Evolutionary conservation across 1,284 basidiomycete genomes (phyloP).

Genomic region (Irpex sp.): DNA sequence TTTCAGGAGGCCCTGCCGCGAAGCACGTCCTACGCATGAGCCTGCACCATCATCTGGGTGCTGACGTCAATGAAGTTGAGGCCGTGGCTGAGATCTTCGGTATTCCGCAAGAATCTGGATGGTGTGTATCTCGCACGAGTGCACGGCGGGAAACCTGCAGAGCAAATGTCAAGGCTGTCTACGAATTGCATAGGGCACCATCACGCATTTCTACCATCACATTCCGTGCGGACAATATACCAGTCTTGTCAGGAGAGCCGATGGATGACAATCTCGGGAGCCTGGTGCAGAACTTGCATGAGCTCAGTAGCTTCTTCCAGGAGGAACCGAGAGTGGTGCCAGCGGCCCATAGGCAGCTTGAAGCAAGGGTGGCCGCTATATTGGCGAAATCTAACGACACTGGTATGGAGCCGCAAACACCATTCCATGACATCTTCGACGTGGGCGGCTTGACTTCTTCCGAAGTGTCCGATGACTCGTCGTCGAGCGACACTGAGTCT

Average conservation of each 20-base stretch:
- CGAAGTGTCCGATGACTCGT: conserved; percentile 37
- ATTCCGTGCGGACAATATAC: conserved; percentile 53
- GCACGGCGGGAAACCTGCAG: conserved; percentile 63
- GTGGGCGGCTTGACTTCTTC: conserved; percentile 43
- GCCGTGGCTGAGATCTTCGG: conserved; percentile 76
- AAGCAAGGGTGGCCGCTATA: conserved; percentile 76
- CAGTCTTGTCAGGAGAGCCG: conserved; percentile 32
- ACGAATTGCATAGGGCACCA: conserved; percentile 76
- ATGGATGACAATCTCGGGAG: conserved; percentile 75
- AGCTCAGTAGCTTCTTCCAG: conserved; percentile 85
- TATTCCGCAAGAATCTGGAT: conserved; percentile 76
- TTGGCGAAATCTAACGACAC: conserved; percentile 68
- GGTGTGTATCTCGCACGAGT: conserved; percentile 75
- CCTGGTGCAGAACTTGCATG: conserved; percentile 83
- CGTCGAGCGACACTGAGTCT: conserved; percentile 48
- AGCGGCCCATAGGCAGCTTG: conserved; percentile 55
- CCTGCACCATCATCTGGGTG: conserved; percentile 54
- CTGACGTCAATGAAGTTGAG: conserved; percentile 40
- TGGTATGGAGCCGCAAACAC: conserved; percentile 62
- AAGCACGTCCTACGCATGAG: conserved; percentile 88
- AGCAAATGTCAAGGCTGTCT: conserved; percentile 78
- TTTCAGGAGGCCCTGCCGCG: conserved; percentile 73
- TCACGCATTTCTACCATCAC: conserved; percentile 72
- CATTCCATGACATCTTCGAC: conserved; percentile 74
- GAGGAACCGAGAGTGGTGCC: conserved; percentile 34